Base-by-base conservation (phyloP, 1,284 basidiomycete genomes). In the Tranzscheliella williamsii region DNA sequence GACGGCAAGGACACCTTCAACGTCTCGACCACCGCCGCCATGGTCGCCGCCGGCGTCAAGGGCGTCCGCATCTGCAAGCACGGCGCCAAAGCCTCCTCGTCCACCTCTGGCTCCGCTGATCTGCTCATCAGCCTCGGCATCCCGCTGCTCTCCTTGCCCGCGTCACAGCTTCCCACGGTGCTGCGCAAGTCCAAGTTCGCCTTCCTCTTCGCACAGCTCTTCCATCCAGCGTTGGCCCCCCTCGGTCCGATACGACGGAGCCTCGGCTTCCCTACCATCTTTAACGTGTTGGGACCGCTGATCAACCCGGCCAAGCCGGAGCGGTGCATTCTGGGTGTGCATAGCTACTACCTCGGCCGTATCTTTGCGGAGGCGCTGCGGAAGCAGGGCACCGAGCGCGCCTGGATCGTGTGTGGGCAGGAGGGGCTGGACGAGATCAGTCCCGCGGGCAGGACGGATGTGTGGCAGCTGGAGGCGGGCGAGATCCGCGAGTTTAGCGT, bases 1-100 rank as follows among this genome's bases (percentile, higher is more conserved):
- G 94, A 97, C 79, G 93, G 93, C 0, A 87, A 94, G 80, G 91
- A 97, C 73, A 89, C 94, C 0, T 98, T 94, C 83, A 97, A 98
- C 78, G 93, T 97, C 34, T 94, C 91, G 72, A 97, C 94, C 0
- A 89, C 91, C 0, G 94, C 94, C 2, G 92, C 86, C 4, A 85
- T 98, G 53, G 90, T 98, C 16, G 93, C 93, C 20, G 91, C 91
- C 16, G 94, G 94, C 13, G 90, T 92, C 1, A 62, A 57, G 2
- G 94, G 94, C 13, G 89, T 90, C 1, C 83, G 91, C 40, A 90
- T 97, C 1, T 86, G 92, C 79, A 97, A 97, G 91, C 94, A 97
- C 78, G 94, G 94, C 15, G 90, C 87, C 62, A 84, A 87, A 73
- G 94, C 94, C 1, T 91, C 91, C 1, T 96, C 94, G 0, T 97